Evolutionary conservation across 352 stramenopile genomes (phyloP), one percentile per base, ranked within the genome.

Genomic region (Pythium vanterpoolii): DNA sequence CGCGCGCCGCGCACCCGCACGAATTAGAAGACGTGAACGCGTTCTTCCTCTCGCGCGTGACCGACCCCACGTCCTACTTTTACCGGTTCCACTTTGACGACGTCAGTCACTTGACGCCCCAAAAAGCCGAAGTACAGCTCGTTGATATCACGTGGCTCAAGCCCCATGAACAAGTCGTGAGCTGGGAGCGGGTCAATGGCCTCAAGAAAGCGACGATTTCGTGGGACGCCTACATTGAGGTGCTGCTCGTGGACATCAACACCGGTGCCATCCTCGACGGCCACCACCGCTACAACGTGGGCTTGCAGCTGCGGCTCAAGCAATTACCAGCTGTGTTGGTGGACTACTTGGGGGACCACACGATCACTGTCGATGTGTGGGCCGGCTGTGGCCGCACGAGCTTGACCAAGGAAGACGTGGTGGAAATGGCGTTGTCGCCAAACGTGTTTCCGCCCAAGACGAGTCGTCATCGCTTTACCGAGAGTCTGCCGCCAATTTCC

Each of bases 11-110:
- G 6, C 59, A 27, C 38, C 43, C 47, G 5, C 36, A 48, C 3
- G 23, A 71, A 10, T 60, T 74, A 50, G 71, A 75, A 24, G 76
- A 81, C 14, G 77, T 88, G 18, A 70, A 87, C 28, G 73, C 83
- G 36, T 95, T 95, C 53, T 89, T 95, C 54, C 65, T 90, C 13
- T 86, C 83, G 28, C 81, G 86, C 5, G 76, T 91, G 48, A 90
- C 79, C 18, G 86, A 95, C 60, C 83, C 83, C 47, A 93, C 86
- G 43, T 95, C 86, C 23, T 95, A 93, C 67, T 95, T 95, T 65
- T 95, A 84, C 52, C 77, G 78, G 49, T 95, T 92, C 64, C 84
- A 81, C 55, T 88, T 77, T 44, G 83, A 93, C 56, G 71, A 89
- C 45, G 59, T 72, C 26, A 67, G 75, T 8, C 79, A 90, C 60